Percentiles rank a stretch among this genome's conserved stretches.
Conservation (phyloP, 306 rosid genomes). For the Trifolium pratense region DNA sequence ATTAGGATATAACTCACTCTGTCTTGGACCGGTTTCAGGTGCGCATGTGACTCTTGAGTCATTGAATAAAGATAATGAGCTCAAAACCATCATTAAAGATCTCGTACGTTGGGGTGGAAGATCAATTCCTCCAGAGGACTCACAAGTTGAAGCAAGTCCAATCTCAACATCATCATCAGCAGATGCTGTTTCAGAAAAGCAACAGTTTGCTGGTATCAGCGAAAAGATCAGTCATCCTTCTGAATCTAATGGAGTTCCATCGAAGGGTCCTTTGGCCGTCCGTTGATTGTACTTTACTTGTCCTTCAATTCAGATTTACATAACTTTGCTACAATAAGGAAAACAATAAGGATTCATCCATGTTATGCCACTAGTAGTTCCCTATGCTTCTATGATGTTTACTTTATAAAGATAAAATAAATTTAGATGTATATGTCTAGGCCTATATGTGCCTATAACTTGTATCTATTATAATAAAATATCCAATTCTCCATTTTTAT, state of each 20-base stretch:
- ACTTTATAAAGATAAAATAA: conserved; percentile 14
- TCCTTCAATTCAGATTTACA: conserved; percentile 7
- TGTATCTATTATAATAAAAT: not conserved
- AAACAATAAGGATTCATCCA: conserved; percentile 33
- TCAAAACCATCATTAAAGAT: conserved; percentile 64
- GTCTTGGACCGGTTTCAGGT: conserved; percentile 59
- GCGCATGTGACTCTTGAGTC: conserved; percentile 83
- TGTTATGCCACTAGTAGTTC: conserved; percentile 23
- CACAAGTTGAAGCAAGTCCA: conserved; percentile 39
- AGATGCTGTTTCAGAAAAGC: conserved; percentile 44
- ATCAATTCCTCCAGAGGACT: conserved; percentile 61
- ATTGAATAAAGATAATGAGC: conserved; percentile 68
- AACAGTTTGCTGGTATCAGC: conserved; percentile 34
- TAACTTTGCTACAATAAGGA: conserved; percentile 20
- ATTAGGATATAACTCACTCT: conserved; percentile 6
- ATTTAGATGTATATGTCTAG: conserved; percentile 2
- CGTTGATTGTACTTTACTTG: conserved; percentile 18
- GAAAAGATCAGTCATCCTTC: conserved; percentile 44
- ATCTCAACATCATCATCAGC: conserved; percentile 31
- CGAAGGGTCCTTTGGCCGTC: conserved; percentile 50
- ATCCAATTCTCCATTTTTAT: not conserved
- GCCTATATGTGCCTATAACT: conserved; percentile 9
- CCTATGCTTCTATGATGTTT: conserved; percentile 18
- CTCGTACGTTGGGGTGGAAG: conserved; percentile 71
- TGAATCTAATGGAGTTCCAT: conserved; percentile 39